Evolutionary conservation across 1,139 yeast species (phyloP).

Genomic region (Candida dubliniensis): DNA sequence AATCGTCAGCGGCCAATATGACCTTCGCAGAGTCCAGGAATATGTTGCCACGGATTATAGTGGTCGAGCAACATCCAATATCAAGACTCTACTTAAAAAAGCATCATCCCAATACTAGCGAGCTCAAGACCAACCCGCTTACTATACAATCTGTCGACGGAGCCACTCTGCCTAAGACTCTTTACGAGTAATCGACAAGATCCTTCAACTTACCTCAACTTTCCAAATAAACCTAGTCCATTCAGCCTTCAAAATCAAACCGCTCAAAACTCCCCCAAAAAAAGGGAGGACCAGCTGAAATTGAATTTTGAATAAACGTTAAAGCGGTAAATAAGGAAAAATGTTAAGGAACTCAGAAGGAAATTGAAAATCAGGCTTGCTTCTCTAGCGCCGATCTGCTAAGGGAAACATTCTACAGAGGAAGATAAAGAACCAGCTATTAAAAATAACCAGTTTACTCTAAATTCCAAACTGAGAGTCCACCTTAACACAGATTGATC

Average conservation of each 20-base stretch:
- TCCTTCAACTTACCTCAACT: constrained; percentile 16
- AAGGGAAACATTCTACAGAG: constrained; percentile 40
- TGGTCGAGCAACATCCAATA: constrained; percentile 57
- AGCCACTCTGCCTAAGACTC: constrained; percentile 72
- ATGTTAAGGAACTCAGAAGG: constrained; percentile 9
- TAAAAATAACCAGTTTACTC: constrained; percentile 9
- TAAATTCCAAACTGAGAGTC: constrained; percentile 32
- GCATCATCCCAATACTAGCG: constrained; percentile 29
- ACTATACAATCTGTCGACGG: constrained; percentile 82
- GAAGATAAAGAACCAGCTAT: constrained; percentile 29
- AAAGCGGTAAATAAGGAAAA: constrained; percentile 22
- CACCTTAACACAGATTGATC: constrained; percentile 55
- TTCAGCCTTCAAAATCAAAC: constrained; percentile 13
- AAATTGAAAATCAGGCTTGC: constrained; percentile 40
- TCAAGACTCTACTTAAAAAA: constrained; percentile 3
- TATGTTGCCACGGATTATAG: constrained; percentile 66
- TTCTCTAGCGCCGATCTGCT: constrained; percentile 74
- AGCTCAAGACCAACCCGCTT: constrained; percentile 69
- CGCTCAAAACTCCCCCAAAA: constrained; percentile 55
- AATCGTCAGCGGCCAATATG: constrained; percentile 74
- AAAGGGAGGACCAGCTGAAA: constrained; percentile 52
- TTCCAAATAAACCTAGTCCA: constrained; percentile 25
- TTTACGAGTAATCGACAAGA: constrained; percentile 17
- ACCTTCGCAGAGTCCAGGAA: constrained; percentile 91
- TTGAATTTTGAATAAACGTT: constrained; percentile 18